Base-by-base conservation (phyloP, 2,329 filamentous ascomycete genomes). In the Trichoderma breve region DNA sequence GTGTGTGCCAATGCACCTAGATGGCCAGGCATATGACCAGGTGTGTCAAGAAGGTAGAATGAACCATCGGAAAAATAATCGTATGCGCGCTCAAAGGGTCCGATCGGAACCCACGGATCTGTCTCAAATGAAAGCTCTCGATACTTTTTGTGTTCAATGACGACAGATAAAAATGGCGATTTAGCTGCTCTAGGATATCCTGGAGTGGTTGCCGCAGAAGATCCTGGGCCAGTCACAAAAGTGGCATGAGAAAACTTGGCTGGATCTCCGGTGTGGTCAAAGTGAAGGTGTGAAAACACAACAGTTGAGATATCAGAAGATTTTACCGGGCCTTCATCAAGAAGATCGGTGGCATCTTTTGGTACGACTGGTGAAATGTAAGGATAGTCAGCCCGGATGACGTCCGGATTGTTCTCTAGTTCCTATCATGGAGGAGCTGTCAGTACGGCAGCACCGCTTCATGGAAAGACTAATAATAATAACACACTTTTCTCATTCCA, bases 101-200 rank as follows among this genome's bases (percentile, higher is more conserved):
- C 67, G 39, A 70, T n/a, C n/a, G 67, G 67, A 12, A 68, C 34
- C 55, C 65, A 68, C 12, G 15, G 14, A 28, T 68, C 65, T 8
- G 63, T 43, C 18, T 68, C 65, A 28, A 68, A 68, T 18, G 55
- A 68, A 8, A 68, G 65, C n/a, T 68, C 65, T 24, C 55, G 65
- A 60, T 68, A 68, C 32, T 43, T 68, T 8, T 4, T 0, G n/a
- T 68, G 65, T 1, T 68, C 65, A n/a, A 68, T 68, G 7, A 68
- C 30, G 51, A 28, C 51, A 4, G 65, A 68, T 18, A 68, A 28
- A 28, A 68, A 60, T 21, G 65, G 65, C 2, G 65, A 68, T 15
- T 60, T 36, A 3, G 65, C n/a, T 39, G 18, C 65, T 30, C 18
- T 68, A 2, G 65, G 65, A 26, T 58, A 68, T 21, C 65, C 65